A percentile compares a stretch with the other conserved stretches of the same genome.
Conservation (phyloP, 140 eudicot species). For the Stevia rebaudiana region DNA sequence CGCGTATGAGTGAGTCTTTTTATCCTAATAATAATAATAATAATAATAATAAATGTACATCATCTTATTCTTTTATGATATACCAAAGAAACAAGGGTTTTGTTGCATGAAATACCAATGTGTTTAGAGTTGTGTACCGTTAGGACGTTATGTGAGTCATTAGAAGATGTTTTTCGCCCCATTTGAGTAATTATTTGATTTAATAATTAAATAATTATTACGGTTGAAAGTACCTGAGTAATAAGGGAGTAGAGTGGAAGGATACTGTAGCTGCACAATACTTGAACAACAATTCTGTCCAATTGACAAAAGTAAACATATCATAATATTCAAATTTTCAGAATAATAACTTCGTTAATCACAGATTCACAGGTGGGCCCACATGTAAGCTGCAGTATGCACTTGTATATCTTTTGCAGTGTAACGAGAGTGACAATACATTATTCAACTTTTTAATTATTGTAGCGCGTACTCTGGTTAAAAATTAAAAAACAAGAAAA, state of each 20-base stretch:
- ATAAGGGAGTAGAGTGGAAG: slow-evolving; percentile 56
- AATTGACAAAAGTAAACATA: slow-evolving; percentile 4
- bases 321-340: slow-evolving; percentile 23
- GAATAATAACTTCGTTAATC: slow-evolving; percentile 9
- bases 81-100: too few species aligned
- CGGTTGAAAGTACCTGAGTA: slow-evolving; percentile 36
- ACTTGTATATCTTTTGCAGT: neutral
- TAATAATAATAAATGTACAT: too few species aligned
- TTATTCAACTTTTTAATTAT: neutral
- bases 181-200: neutral
- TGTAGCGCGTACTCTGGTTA: neutral
- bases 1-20: neutral
- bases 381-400: neutral
- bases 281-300: slow-evolving; percentile 34
- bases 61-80: too few species aligned
- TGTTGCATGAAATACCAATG: neutral
- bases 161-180: neutral
- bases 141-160: too few species aligned
- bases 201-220: neutral
- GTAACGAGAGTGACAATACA: neutral
- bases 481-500: neutral
- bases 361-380: neutral
- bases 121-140: too few species aligned
- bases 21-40: too few species aligned
- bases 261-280: slow-evolving; percentile 53